Evolutionary conservation across 1,139 yeast species (phyloP), one percentile per base, ranked within the genome.

Genomic region (Hemisphaericaspora xylanilytica): DNA sequence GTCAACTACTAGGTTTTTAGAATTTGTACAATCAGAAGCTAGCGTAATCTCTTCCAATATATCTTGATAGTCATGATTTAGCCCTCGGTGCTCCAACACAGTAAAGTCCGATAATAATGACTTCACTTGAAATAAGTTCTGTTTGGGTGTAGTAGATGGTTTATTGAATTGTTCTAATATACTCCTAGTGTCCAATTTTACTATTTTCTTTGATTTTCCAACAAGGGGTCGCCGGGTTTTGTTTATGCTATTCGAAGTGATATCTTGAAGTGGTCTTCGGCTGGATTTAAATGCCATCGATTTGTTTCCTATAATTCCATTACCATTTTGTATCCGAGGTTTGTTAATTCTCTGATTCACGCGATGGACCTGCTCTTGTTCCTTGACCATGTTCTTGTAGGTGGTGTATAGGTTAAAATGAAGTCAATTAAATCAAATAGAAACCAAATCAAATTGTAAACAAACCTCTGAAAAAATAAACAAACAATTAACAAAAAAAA

Each of bases 51-150:
- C 45, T 12, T 35, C 22, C n/a, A 34, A 36, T 20, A 44, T 35
- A 27, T 28, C 30, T 11, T 35, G 14, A 29, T 31, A 44, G 17
- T 33, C 38, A 4, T 17, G 30, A 16, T 35, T 33, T 9, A 39
- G 28, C n/a, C 44, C 44, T 22, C 45, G 38, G 13, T 37, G 37
- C 6, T 35, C 36, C 8, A 41, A 14, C 9, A 33, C 11, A 24
- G 32, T 28, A 28, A 44, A 44, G 13, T 42, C 35, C 5, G 37
- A 28, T 28, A 12, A 26, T 14, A 29, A 17, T n/a, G 34, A 28
- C 21, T 30, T 39, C 22, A 14, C 27, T 11, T 24, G 26, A 29
- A 35, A 15, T 22, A 25, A 12, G 13, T 10, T 21, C 8, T 15
- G 11, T 21, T 25, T n/a, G 21, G n/a, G 20, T 29, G 17, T 29